These are phyloP conservation scores for Codiaeum variegatum DNA, from an alignment of 441 rosid species.

Conservation along the genomic window DNA sequence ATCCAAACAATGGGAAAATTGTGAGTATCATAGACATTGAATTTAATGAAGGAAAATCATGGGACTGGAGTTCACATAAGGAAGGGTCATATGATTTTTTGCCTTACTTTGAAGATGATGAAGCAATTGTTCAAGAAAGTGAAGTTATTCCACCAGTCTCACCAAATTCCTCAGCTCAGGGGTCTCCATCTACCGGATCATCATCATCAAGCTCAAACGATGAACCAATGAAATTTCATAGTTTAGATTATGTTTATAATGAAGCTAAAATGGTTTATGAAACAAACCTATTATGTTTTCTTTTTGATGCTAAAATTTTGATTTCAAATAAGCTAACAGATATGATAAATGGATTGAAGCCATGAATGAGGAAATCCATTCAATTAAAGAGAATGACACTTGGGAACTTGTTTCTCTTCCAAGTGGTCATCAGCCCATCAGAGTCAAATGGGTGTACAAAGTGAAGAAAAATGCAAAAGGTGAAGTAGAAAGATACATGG, in stretches of 20 bases:
- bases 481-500: not conserved
- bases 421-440: not conserved
- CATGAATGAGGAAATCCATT: not conserved
- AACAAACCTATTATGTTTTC: not conserved
- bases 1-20: too few relatives aligned
- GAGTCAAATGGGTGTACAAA: not conserved
- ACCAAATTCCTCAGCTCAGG: too few relatives aligned
- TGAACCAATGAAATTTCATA: too few relatives aligned
- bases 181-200: not conserved
- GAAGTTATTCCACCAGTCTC: too few relatives aligned
- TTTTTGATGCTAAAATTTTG: not conserved
- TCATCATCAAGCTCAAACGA: not conserved
- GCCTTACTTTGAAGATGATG: too few relatives aligned
- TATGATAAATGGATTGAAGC: not conserved
- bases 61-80: too few relatives aligned
- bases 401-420: not conserved
- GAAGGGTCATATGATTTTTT: too few relatives aligned
- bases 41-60: too few relatives aligned
- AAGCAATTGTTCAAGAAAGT: too few relatives aligned
- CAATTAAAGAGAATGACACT: not conserved
- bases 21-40: too few relatives aligned
- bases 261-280: too few relatives aligned
- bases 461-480: not conserved
- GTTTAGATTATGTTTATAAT: not conserved
- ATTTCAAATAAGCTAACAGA: not conserved